Conservation (phyloP, 1,139 yeast species). For the Yamadazyma kanchanaburiensis region DNA sequence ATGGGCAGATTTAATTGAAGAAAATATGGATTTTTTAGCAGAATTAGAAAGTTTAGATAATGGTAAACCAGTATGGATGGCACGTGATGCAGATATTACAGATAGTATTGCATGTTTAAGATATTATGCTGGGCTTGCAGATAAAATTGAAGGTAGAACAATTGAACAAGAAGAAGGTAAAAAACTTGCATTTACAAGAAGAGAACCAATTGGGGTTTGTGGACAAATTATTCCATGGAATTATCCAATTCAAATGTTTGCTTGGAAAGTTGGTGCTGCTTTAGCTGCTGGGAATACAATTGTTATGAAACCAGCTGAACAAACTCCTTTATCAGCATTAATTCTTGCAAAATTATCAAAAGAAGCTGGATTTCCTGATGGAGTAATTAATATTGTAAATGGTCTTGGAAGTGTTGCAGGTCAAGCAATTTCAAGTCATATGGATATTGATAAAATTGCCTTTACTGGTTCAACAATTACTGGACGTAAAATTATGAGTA, state of each 20-base stretch:
- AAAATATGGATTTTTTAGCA: constrained; percentile 49
- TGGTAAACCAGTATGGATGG: constrained; percentile 58
- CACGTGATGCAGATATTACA: constrained; percentile 39
- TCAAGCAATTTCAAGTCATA: constrained; percentile 28
- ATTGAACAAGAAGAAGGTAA: constrained; percentile 67
- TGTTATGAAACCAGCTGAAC: constrained; percentile 32
- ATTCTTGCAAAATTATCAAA: constrained; percentile 25
- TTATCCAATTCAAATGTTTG: constrained; percentile 34
- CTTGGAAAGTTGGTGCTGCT: constrained; percentile 36
- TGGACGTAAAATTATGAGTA: constrained; percentile 30
- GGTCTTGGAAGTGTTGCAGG: constrained; percentile 32
- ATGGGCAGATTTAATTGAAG: constrained; percentile 54
- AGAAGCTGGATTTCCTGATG: constrained; percentile 31
- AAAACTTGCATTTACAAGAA: constrained; percentile 46
- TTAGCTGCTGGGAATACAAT: constrained; percentile 33
- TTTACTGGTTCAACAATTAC: constrained; percentile 34
- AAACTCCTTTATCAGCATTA: constrained; percentile 34
- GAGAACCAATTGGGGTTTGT: constrained; percentile 35
- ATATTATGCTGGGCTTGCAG: constrained; percentile 74
- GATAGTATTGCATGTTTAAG: constrained; percentile 51
- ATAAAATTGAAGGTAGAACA: constrained; percentile 60
- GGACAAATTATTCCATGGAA: constrained; percentile 40
- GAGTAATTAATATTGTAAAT: constrained; percentile 31
- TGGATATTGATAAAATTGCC: constrained; percentile 28
- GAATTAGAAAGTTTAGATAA: constrained; percentile 67